Evolutionary conservation across 2,329 filamentous ascomycete genomes (phyloP), one percentile per base, ranked within the genome.

Genomic region (Stachybotrys echinatus): DNA sequence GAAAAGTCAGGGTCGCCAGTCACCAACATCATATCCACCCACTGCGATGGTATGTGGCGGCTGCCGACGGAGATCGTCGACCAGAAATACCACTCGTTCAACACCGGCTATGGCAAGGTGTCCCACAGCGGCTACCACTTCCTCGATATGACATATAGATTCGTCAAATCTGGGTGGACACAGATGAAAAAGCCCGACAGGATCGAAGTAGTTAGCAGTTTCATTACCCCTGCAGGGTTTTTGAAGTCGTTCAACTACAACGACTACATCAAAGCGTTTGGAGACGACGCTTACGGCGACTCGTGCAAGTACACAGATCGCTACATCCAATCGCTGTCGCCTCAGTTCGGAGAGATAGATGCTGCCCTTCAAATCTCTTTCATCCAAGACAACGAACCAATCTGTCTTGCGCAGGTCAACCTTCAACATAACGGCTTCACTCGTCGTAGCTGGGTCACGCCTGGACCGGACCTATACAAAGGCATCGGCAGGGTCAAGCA

Each of bases 401-500:
- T 50, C 22, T 23, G 42, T 17, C 23, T 48, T 20, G 45, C 49
- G 8, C 44, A 50, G 34, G n/a, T 50, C 22, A 44, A 43, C 27
- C 49, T 48, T 18, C 22, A 23, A 18, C 37, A 44, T 21, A 44
- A 20, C 21, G 42, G 42, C 12, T 50, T 50, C 45, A 22, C 34
- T 17, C 49, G 49, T 19, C 46, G 50, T 14, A 39, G 22, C 23
- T 51, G 46, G 50, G 20, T 51, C 10, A 19, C n/a, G 20, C 50
- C 38, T 2, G 42, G 38, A 18, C 38, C 45, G 19, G 51, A 53
- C 49, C 37, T 50, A 23, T 53, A 50, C 38, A 52, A 52, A 38
- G 50, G 50, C n/a, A 37, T 43, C 27, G 50, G 50, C n/a, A 31
- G 51, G 12, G 49, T 53, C 18, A 51, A 51, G 51, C 51, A 53